These are phyloP conservation scores for Claviceps sp. DNA, from an alignment of 2,329 filamentous ascomycete species.

Conservation along the genomic window DNA sequence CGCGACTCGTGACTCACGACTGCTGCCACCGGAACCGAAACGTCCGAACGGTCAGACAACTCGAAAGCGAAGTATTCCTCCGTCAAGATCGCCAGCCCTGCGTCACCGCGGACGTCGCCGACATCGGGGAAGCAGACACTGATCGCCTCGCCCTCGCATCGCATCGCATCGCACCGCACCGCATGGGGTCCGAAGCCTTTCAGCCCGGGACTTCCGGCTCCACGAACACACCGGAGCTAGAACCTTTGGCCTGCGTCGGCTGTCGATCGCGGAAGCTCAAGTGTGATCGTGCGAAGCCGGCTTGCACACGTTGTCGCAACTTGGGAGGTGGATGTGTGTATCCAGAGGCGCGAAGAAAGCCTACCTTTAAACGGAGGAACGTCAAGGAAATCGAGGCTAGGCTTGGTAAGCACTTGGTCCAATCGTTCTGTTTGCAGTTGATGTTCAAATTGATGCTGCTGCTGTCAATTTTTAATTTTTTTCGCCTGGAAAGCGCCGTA, in stretches of 20 bases:
- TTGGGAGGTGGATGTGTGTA: conserved; percentile 64
- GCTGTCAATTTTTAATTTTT: background rate
- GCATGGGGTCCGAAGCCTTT: background rate
- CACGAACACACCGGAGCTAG: conserved; percentile 13
- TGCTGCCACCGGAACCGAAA: no score
- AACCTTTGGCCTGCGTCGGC: conserved; percentile 63
- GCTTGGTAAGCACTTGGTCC: conserved; percentile 44
- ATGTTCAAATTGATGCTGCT: background rate
- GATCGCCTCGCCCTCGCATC: no score
- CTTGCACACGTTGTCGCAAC: conserved; percentile 66
- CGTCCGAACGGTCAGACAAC: background rate
- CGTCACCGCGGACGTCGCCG: background rate
- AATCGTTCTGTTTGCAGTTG: no score
- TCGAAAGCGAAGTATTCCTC: background rate
- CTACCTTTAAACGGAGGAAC: conserved; percentile 75
- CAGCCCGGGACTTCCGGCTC: background rate
- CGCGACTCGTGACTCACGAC: no score
- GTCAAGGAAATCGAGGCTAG: conserved; percentile 83
- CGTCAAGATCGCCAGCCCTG: background rate
- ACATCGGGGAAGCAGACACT: no score
- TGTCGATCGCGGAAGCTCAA: conserved; percentile 76
- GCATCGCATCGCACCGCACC: background rate
- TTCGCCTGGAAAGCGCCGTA: background rate
- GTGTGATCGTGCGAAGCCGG: conserved; percentile 70
- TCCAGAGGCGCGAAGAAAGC: conserved; percentile 79